Evolutionary conservation across 352 stramenopile species (phyloP).

Genomic region (Globisporangium emineosum): DNA sequence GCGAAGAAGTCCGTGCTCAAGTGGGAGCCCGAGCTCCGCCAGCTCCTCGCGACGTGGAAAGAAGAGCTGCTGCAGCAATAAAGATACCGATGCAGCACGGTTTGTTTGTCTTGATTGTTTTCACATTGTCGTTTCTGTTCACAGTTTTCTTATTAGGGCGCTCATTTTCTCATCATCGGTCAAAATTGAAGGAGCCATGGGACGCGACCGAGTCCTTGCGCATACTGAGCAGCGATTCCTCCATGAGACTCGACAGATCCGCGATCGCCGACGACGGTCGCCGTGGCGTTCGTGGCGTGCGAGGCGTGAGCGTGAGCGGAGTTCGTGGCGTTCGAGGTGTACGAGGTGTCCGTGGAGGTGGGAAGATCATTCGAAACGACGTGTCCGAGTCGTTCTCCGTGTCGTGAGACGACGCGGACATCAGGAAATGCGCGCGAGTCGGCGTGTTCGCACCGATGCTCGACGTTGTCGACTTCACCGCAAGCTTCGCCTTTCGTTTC

Average conservation of each 20-base stretch:
- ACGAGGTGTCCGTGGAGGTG: conserved; percentile 27
- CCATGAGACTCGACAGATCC: conserved; percentile 76
- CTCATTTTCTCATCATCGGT: neutral
- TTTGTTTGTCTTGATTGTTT: neutral
- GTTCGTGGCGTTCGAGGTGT: conserved; percentile 9
- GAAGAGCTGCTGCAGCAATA: conserved; percentile 78
- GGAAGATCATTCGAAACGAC: conserved; percentile 49
- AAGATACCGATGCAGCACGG: conserved; percentile 2
- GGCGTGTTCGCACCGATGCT: conserved; percentile 26
- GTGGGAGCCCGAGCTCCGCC: conserved; percentile 59
- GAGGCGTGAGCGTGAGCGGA: conserved; percentile 3
- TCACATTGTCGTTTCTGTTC: neutral
- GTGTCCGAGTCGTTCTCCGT: conserved; percentile 60
- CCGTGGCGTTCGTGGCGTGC: conserved; percentile 15
- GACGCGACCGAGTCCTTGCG: conserved; percentile 37
- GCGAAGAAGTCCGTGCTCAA: conserved; percentile 58
- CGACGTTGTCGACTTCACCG: conserved; percentile 29
- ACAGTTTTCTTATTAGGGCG: neutral
- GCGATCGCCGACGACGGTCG: conserved; percentile 67
- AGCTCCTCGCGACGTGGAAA: conserved; percentile 73
- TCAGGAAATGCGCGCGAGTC: conserved; percentile 33
- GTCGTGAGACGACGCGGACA: conserved; percentile 53
- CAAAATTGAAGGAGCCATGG: conserved; percentile 5
- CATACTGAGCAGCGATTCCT: conserved; percentile 66
- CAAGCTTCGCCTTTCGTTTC: conserved; percentile 72